Conservation (phyloP, 192 early-diverging fungal genomes). For the Coemansia sp. region DNA sequence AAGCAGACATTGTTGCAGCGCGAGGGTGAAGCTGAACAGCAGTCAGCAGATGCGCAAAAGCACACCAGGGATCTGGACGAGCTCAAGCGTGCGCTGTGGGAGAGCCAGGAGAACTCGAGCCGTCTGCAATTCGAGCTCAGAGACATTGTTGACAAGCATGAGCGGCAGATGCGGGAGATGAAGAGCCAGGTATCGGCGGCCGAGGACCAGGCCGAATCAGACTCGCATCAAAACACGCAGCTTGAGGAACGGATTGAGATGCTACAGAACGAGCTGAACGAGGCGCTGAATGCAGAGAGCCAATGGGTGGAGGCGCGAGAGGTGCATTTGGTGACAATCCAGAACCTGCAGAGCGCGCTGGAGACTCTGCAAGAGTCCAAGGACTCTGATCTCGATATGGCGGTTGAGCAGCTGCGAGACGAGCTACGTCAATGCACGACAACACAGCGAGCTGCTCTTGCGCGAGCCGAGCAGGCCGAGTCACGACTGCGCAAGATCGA, state of each 20-base stretch:
- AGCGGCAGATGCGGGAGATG: slow-evolving; percentile 30
- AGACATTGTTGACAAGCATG: slow-evolving; percentile 16
- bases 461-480: slow-evolving; percentile 55
- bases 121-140: slow-evolving; percentile 30
- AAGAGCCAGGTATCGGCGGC: slow-evolving; percentile 20
- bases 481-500: slow-evolving; percentile 18
- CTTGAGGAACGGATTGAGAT: slow-evolving; percentile 48
- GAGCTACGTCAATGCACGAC: slow-evolving; percentile 46
- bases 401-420: slow-evolving; percentile 53
- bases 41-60: slow-evolving; percentile 7
- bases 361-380: slow-evolving; percentile 84
- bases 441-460: slow-evolving; percentile 59
- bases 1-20: slow-evolving; percentile 13
- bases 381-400: slow-evolving; percentile 64
- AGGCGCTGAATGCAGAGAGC: slow-evolving; percentile 59
- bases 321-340: slow-evolving; percentile 61
- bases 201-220: slow-evolving; percentile 32
- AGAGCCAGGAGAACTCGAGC: slow-evolving; percentile 38
- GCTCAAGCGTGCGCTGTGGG: slow-evolving; percentile 37
- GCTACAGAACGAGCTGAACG: slow-evolving; percentile 60
- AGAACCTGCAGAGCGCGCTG: slow-evolving; percentile 85
- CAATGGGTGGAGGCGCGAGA: slow-evolving; percentile 60
- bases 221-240: slow-evolving; percentile 25
- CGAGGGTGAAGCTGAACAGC: slow-evolving; percentile 6
- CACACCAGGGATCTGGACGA: slow-evolving; percentile 34